Conservation (phyloP, 495 filamentous ascomycete species). For the Daldinia childiae region DNA sequence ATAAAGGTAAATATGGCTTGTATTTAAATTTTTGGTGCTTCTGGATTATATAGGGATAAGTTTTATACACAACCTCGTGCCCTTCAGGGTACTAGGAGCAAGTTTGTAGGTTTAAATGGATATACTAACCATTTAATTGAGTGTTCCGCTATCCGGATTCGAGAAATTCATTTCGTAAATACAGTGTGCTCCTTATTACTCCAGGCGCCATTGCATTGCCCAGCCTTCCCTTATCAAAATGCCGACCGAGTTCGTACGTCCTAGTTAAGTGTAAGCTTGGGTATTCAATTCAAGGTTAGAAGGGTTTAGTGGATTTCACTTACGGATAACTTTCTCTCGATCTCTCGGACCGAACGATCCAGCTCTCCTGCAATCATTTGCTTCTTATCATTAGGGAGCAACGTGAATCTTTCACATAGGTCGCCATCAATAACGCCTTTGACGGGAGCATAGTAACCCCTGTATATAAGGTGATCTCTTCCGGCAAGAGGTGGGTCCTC, state of each 20-base stretch:
- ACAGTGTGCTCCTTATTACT: constrained; percentile 16
- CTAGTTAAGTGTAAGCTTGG: constrained; percentile 54
- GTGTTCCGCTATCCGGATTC: neutral
- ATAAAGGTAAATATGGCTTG: neutral
- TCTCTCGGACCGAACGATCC: constrained; percentile 87
- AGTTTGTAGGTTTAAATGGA: neutral
- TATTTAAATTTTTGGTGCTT: constrained; percentile 1
- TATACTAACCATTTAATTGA: constrained; percentile 27
- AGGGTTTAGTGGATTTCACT: constrained; percentile 44
- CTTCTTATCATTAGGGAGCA: constrained; percentile 85
- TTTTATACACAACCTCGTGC: constrained; percentile 28
- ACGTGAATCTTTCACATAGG: constrained; percentile 88
- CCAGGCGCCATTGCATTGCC: constrained; percentile 24
- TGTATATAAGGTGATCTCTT: constrained; percentile 92
- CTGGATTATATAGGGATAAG: constrained; percentile 23
- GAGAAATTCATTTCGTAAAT: constrained; percentile 17
- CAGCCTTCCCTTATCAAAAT: constrained; percentile 61
- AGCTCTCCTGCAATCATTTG: constrained; percentile 93
- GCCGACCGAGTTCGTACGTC: constrained; percentile 90
- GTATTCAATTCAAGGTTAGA: neutral
- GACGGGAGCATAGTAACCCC: constrained; percentile 95
- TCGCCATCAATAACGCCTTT: constrained; percentile 99
- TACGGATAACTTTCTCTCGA: constrained; percentile 95
- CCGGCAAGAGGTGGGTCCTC: constrained; percentile 90
- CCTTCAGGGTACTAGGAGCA: constrained; percentile 12